Percentiles rank a stretch among this genome's conserved stretches.
Evolutionary conservation across 495 filamentous ascomycete species (phyloP).

Genomic region (Immersiella caudata): DNA sequence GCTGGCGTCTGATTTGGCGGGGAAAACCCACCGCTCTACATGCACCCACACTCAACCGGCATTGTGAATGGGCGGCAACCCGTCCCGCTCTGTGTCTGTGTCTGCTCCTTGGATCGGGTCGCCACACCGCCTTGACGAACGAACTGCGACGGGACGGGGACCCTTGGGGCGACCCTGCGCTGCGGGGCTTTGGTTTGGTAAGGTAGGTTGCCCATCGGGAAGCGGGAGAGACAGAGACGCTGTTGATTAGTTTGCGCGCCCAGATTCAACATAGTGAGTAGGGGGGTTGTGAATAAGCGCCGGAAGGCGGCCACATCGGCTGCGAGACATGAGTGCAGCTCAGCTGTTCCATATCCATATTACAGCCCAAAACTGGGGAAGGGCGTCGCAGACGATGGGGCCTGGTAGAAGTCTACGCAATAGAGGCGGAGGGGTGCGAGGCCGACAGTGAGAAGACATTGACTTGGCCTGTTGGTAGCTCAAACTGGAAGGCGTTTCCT

Average conservation of each 20-base stretch:
- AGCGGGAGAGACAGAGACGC: not conserved
- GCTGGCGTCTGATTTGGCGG: constrained; percentile 11
- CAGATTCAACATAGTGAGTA: constrained; percentile 7
- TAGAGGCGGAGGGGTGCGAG: not conserved
- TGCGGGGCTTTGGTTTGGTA: constrained; percentile 13
- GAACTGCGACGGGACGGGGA: not conserved
- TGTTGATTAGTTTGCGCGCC: constrained; percentile 2
- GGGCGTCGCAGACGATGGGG: not conserved
- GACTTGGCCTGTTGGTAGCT: not conserved
- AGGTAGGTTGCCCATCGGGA: not conserved
- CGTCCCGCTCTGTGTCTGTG: not conserved
- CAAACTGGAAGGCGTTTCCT: not conserved
- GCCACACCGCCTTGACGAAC: constrained; percentile 18
- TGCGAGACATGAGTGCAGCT: constrained; percentile 1
- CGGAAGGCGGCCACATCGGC: constrained; percentile 13
- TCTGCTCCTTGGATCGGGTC: not conserved
- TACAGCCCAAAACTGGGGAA: constrained; percentile 6
- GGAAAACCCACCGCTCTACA: constrained; percentile 6
- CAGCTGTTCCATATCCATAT: constrained; percentile 10
- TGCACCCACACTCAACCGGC: not conserved
- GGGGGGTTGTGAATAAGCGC: constrained; percentile 24
- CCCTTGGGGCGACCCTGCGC: constrained; percentile 1
- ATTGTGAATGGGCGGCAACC: not conserved
- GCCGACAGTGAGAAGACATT: not conserved
- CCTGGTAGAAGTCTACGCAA: not conserved